These are phyloP conservation scores for Bathelium albidoporum DNA, from an alignment of 495 filamentous ascomycete species.

Conservation along the genomic window DNA sequence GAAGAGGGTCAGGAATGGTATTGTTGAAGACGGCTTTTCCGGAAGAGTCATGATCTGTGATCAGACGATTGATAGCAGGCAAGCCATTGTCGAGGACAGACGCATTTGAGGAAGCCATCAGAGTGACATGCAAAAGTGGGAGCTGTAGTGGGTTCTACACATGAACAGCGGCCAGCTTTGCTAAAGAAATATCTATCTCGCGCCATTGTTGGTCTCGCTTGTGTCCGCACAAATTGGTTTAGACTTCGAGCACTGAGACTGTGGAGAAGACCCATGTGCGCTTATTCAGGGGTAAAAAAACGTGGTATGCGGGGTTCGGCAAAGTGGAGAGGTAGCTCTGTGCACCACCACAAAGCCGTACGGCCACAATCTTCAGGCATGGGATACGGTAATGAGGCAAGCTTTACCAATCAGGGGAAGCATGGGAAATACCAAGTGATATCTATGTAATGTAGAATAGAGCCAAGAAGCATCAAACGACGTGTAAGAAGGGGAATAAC, in stretches of 20 bases:
- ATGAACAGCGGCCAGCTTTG: too few relatives aligned
- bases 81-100: background rate
- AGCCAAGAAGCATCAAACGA: too few relatives aligned
- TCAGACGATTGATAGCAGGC: conserved; percentile 12
- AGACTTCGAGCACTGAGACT: too few relatives aligned
- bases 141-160: background rate
- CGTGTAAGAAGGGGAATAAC: too few relatives aligned
- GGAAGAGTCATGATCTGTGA: conserved; percentile 19
- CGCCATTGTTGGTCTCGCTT: too few relatives aligned
- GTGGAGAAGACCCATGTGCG: background rate
- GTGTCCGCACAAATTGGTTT: too few relatives aligned
- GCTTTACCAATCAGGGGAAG: too few relatives aligned
- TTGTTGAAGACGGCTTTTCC: conserved; percentile 23
- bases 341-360: background rate
- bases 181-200: too few relatives aligned
- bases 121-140: background rate
- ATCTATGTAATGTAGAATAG: too few relatives aligned
- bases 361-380: background rate
- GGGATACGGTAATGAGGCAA: too few relatives aligned
- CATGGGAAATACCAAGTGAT: too few relatives aligned
- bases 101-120: background rate
- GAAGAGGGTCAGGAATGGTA: conserved; percentile 16
- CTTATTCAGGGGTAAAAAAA: background rate
- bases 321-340: background rate
- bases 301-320: background rate